phyloP scores from a whole-genome alignment of 345 rosid genomes.

The Pistacia vera region DNA sequence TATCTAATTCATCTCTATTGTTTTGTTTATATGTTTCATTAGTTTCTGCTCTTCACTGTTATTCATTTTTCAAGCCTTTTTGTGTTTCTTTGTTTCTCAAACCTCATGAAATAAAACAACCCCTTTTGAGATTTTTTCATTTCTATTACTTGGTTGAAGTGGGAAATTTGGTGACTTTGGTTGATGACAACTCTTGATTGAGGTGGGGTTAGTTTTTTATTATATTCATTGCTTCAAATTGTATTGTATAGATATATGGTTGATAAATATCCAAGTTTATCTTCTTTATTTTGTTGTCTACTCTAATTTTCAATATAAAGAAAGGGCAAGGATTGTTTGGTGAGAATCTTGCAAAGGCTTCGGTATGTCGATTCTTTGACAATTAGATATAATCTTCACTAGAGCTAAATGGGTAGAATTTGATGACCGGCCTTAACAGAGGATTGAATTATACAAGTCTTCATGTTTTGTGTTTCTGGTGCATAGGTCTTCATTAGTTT shows the following conservation, averaged over 20 bases:
- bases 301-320: background rate
- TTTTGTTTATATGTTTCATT: background rate
- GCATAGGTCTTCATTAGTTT: background rate
- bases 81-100: too few relatives aligned
- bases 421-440: background rate
- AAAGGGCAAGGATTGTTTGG: background rate
- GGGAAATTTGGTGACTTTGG: background rate
- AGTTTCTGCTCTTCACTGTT: background rate
- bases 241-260: background rate
- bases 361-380: background rate
- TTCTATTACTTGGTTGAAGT: background rate
- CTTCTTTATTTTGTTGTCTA: background rate
- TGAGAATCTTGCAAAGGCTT: background rate
- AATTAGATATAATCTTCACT: background rate
- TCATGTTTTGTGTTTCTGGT: background rate
- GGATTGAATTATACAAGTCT: background rate
- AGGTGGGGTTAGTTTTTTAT: background rate
- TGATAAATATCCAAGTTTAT: background rate
- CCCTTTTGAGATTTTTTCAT: conserved; percentile 3
- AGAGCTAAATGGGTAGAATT: conserved; percentile 1
- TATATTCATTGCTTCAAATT: background rate
- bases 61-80: too few relatives aligned
- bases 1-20: background rate
- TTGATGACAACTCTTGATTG: background rate
- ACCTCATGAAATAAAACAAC: background rate